Base-by-base conservation (phyloP, 768 basidiomycete genomes). In the Kwoniella sp. region DNA sequence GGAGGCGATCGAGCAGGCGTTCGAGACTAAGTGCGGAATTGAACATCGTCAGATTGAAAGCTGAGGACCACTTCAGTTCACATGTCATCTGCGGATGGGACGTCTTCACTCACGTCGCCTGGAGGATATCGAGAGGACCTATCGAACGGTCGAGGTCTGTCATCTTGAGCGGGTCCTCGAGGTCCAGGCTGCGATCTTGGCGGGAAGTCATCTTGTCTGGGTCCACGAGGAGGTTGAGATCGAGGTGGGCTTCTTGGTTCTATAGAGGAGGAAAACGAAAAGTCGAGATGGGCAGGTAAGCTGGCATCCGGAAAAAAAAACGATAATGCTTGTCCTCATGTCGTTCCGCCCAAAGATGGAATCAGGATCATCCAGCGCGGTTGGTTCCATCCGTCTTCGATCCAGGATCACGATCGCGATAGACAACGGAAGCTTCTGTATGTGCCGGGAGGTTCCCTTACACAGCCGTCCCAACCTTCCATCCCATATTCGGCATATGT, bases 161-260 rank as follows among this genome's bases (percentile, higher is more conserved):
- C 29, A 24, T 33, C 30, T 24, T 40, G 47, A 24, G 47, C 47
- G 10, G 57, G 57, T 19, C 48, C 57, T n/a, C 13, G 33, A 24
- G 57, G 47, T 30, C 57, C 57, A 33, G 48, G 29, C 27, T 58
- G 49, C n/a, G 57, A 48, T 58, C 48, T 49, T 9, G 57, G 48
- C 24, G 47, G 27, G 27, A 33, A 24, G 50, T 58, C 57, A 37
- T 58, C 57, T 27, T 44, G 40, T 44, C 24, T 46, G 2, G 46
- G 57, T 21, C 17, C 40, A 30, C 19, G 19, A 12, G 57, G 46
- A 7, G 57, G 22, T 29, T 30, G 37, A 6, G 25, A 56, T 15
- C 25, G 25, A 46, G 44, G 24, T 26, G 25, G 37, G 19, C 30
- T 37, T 56, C 36, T 40, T 22, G 24, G 44, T 19, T 6, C 30